These are phyloP conservation scores for Paradendryphiella salina DNA, from an alignment of 2,329 filamentous ascomycete genomes.

Conservation along the genomic window DNA sequence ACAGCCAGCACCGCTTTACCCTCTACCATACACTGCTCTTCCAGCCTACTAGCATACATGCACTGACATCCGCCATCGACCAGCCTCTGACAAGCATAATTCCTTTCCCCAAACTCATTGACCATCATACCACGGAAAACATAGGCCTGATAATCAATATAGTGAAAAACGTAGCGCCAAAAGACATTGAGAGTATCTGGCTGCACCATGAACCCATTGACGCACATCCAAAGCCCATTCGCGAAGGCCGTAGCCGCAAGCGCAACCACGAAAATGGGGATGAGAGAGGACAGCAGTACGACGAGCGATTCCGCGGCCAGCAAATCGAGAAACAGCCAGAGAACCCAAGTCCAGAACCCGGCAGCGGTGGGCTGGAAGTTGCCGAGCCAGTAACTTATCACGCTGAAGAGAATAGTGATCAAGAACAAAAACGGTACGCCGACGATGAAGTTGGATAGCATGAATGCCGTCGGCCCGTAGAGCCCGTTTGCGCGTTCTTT, in stretches of 20 bases:
- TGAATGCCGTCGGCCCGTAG: constrained; percentile 72
- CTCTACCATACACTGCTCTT: constrained; percentile 67
- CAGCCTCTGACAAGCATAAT: constrained; percentile 61
- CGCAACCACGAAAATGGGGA: constrained; percentile 78
- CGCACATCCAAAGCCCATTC: constrained; percentile 88
- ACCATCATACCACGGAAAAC: constrained; percentile 95
- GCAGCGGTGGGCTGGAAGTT: constrained; percentile 68
- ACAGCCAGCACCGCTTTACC: constrained; percentile 69
- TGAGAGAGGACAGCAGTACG: constrained; percentile 71
- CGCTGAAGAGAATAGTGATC: constrained; percentile 74
- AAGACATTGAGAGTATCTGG: constrained; percentile 75
- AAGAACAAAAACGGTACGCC: constrained; percentile 80
- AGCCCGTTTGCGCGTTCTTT: constrained; percentile 83
- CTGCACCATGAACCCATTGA: constrained; percentile 79
- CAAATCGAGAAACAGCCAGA: constrained; percentile 85
- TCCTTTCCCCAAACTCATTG: constrained; percentile 73
- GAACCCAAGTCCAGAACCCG: constrained; percentile 75
- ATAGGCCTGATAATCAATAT: constrained; percentile 84
- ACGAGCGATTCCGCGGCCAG: constrained; percentile 81
- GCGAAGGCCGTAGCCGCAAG: constrained; percentile 81
- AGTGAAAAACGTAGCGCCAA: constrained; percentile 85
- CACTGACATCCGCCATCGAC: constrained; percentile 60
- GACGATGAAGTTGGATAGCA: constrained; percentile 79
- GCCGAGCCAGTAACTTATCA: constrained; percentile 77
- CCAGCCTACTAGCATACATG: constrained; percentile 69